Evolutionary conservation across 306 rosid species (phyloP).

Genomic region (Pueraria montana): DNA sequence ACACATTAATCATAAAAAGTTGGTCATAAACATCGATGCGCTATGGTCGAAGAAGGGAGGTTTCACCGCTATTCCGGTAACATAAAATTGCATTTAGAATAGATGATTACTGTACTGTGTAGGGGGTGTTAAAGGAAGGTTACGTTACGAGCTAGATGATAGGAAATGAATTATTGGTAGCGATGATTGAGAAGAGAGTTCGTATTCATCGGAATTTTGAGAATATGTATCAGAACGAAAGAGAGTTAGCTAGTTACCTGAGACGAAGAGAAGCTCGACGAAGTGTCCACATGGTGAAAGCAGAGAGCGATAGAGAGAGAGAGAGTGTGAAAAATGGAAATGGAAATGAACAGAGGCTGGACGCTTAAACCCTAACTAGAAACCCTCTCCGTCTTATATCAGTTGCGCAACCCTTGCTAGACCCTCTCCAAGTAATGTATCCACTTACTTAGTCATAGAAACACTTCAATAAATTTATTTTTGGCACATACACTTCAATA

Average conservation of each 20-base stretch:
- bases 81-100: not conserved
- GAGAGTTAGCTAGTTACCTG: constrained; percentile 49
- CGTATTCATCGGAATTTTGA: not conserved
- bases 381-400: not conserved
- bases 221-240: not conserved
- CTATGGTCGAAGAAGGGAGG: not conserved
- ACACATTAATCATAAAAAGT: not conserved
- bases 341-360: not conserved
- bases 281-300: constrained; percentile 70
- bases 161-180: too few species aligned
- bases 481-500: too few species aligned
- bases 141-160: too few species aligned
- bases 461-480: too few species aligned
- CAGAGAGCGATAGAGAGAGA: not conserved
- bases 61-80: too few species aligned
- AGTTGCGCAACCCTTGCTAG: not conserved
- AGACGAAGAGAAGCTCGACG: constrained; percentile 68
- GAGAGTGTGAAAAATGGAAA: not conserved
- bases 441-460: too few species aligned
- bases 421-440: too few species aligned
- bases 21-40: not conserved
- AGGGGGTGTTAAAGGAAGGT: not conserved
- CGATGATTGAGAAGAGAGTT: too few species aligned
- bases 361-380: constrained; percentile 37
- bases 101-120: not conserved